Base-by-base conservation (phyloP, 257 asterid genomes). In the Eucommia ulmoides region DNA sequence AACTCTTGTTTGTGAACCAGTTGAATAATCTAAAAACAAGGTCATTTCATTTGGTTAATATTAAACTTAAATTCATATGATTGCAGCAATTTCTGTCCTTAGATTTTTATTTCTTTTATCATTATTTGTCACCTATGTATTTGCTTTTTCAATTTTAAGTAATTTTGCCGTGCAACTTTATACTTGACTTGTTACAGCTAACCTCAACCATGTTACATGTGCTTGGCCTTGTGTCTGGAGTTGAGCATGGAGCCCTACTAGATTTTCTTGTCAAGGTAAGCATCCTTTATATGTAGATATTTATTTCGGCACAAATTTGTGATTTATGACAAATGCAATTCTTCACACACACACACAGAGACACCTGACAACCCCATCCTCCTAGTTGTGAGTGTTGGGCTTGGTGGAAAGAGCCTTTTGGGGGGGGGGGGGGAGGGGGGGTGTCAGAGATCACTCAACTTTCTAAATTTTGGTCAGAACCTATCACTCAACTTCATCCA, bases 201-300 rank as follows among this genome's bases (percentile, higher is more conserved):
- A 84, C 97, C 53, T 77, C 94, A 47, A 88, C 95, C 56, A 69
- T 78, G 93, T 55, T 88, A 74, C 97, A 88, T 68, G 67, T 88
- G 60, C 82, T 88, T 65, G 70, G 86, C 59, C 93, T 88, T 68
- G 88, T 93, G 63, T 72, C 95, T 20, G 64, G 46, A 67, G 74
- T 73, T n/a, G 73, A 73, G 33, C 74, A 65, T 53, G 68, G 47
- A 64, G 68, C 73, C 38, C 35, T 73, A 53, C 80, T 70, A 56
- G 95, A 77, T 56, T 76, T 84, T 59, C 75, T 84, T 45, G 64
- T 75, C 70, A 82, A 80, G 69, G 97, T 84, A 80, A 67, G 93
- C 44, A 10, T 35, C 44, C 1, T 10, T 6, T 42, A 42, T 42
- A 2, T 35, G 44, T 35, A 35, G 44, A 42, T 42, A 11, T 42